These are phyloP conservation scores for Claviceps sp. DNA, from an alignment of 2,329 filamentous ascomycete genomes.

Conservation along the genomic window DNA sequence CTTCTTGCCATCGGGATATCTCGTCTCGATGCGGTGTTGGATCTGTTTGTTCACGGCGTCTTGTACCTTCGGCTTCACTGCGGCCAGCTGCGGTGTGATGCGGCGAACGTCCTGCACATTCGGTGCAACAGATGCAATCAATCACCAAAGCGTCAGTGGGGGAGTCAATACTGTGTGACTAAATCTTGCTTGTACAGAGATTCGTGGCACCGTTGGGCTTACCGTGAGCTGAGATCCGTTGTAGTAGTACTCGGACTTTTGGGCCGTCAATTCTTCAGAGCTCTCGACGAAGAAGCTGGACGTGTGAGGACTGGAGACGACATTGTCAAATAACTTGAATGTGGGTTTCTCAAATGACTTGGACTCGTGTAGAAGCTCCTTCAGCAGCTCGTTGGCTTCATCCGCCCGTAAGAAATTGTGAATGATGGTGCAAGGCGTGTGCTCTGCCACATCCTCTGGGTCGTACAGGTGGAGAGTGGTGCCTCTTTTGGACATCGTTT, in stretches of 20 bases:
- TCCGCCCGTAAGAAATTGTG: conserved; percentile 72
- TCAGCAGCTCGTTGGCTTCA: conserved; percentile 60
- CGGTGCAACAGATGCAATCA: neutral
- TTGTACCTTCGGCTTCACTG: conserved; percentile 57
- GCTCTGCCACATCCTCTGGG: conserved; percentile 62
- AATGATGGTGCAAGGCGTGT: conserved; percentile 84
- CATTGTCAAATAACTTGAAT: conserved; percentile 80
- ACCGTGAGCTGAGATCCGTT: conserved; percentile 63
- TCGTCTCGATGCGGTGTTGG: conserved; percentile 50
- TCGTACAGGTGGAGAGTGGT: conserved; percentile 74
- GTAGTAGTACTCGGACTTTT: conserved; percentile 74
- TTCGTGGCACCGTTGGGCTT: conserved; percentile 5
- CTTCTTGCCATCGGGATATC: conserved; percentile 58
- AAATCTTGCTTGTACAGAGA: too few relatives aligned
- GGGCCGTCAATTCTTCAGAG: conserved; percentile 51
- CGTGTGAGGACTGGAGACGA: conserved; percentile 76
- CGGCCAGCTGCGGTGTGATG: conserved; percentile 60
- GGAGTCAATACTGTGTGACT: neutral
- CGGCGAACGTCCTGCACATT: conserved; percentile 54
- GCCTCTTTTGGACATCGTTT: conserved; percentile 59
- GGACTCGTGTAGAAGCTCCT: conserved; percentile 63
- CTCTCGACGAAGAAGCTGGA: conserved; percentile 72
- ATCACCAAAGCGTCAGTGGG: neutral
- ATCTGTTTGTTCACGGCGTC: conserved; percentile 67
- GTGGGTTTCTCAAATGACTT: conserved; percentile 54